phyloP scores from a whole-genome alignment of 2,329 filamentous ascomycete genomes.

The Zymoseptoria crescenta region DNA sequence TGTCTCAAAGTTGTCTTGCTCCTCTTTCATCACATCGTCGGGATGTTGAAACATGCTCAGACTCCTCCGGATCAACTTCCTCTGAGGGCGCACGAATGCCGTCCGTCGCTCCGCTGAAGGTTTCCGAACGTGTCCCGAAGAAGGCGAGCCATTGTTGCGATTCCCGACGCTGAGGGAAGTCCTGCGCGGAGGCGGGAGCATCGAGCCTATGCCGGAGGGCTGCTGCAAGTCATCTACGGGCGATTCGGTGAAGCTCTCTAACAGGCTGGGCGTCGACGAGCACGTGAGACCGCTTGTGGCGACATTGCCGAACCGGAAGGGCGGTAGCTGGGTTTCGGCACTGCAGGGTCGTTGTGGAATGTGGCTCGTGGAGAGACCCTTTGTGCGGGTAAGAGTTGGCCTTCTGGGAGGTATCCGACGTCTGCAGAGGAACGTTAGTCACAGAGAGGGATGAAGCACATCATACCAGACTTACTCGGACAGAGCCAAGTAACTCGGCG shows the following conservation, averaged over 20 bases:
- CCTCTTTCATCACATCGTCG: conserved; percentile 76
- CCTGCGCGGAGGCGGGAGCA: conserved; percentile 56
- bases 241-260: conserved; percentile 74
- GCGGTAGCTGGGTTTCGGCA: conserved; percentile 58
- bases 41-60: conserved; percentile 97
- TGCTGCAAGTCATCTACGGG: conserved; percentile 63
- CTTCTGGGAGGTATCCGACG: conserved; percentile 45
- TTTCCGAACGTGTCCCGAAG: conserved; percentile 62
- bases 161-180: conserved; percentile 55
- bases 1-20: conserved; percentile 53
- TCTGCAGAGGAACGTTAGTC: conserved; percentile 19
- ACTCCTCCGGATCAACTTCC: conserved; percentile 84
- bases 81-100: conserved; percentile 56
- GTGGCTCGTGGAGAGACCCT: conserved; percentile 63
- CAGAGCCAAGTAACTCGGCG: conserved; percentile 14
- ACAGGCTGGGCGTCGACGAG: conserved; percentile 59
- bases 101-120: conserved; percentile 51
- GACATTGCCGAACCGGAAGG: conserved; percentile 65
- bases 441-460: neutral
- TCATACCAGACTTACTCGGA: conserved; percentile 24
- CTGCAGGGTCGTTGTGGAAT: conserved; percentile 51
- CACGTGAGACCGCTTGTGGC: conserved; percentile 25
- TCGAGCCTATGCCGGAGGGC: conserved; percentile 45
- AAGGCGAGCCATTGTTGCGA: conserved; percentile 67
- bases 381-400: conserved; percentile 66